phyloP scores from a whole-genome alignment of 2,329 filamentous ascomycete species.

The Colletotrichum costaricense region DNA sequence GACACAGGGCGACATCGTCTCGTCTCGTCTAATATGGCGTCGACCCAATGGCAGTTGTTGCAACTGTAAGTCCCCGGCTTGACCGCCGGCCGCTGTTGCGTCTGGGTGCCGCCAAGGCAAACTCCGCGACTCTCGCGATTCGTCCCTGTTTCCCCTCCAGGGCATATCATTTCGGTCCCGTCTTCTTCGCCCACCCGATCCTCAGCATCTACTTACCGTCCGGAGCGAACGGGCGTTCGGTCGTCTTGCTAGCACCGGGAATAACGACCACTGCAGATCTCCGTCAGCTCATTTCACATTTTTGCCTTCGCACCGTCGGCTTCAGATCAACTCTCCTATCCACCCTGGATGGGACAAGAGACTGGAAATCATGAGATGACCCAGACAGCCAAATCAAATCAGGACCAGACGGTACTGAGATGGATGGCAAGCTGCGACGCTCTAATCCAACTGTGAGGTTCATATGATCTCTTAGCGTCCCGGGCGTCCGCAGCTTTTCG shows the following conservation, averaged over 20 bases:
- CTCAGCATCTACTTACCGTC: conserved; percentile 14
- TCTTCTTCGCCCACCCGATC: not conserved
- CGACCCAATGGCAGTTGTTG: not conserved
- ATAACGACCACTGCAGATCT: conserved; percentile 21
- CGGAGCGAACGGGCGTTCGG: conserved; percentile 17
- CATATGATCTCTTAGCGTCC: not conserved
- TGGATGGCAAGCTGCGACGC: not conserved
- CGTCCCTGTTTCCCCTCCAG: not conserved
- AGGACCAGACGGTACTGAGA: not conserved
- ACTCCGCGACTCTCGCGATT: conserved; percentile 1
- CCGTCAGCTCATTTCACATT: not conserved
- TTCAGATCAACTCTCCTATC: conserved; percentile 1
- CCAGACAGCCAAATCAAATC: not conserved
- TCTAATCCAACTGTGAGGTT: not conserved
- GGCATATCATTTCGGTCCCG: not conserved
- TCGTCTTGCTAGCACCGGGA: conserved; percentile 7
- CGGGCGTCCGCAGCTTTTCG: not conserved
- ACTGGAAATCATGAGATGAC: not conserved
- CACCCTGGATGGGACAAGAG: not conserved
- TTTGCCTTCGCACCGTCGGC: not conserved
- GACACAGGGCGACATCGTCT: conserved; percentile 15
- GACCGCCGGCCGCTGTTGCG: not conserved
- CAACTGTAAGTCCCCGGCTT: not conserved
- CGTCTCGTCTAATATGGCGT: conserved; percentile 12
- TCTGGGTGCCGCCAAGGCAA: not conserved